These are phyloP conservation scores for Anacardium occidentale DNA, from an alignment of 345 rosid genomes.

Conservation along the genomic window DNA sequence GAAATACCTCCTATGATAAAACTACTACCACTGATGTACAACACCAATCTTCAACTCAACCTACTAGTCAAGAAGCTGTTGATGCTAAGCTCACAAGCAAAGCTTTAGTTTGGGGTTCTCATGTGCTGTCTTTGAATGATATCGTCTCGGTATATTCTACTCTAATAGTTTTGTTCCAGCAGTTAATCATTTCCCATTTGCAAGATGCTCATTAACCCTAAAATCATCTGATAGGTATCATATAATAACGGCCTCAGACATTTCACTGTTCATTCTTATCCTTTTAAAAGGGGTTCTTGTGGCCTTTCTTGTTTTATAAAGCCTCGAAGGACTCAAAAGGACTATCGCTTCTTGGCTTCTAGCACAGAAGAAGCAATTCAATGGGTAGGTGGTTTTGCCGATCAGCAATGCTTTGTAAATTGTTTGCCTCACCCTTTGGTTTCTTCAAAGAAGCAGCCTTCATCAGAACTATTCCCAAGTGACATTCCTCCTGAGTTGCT, in stretches of 20 bases:
- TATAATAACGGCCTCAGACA: constrained; percentile 81
- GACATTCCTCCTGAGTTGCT: constrained; percentile 90
- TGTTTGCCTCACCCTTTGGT: constrained; percentile 88
- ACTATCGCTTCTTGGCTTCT: constrained; percentile 76
- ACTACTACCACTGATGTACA: constrained; percentile 33
- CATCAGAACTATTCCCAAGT: constrained; percentile 68
- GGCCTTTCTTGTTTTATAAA: constrained; percentile 74
- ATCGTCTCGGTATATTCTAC: constrained; percentile 62
- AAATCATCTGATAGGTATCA: constrained; percentile 54
- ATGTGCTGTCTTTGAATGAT: constrained; percentile 64
- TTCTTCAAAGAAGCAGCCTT: constrained; percentile 88
- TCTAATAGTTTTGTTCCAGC: background rate
- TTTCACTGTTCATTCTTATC: constrained; percentile 89
- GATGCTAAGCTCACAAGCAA: constrained; percentile 81
- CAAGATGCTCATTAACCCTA: background rate
- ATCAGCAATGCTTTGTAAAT: constrained; percentile 88
- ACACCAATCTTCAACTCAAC: constrained; percentile 41
- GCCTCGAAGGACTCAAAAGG: constrained; percentile 74
- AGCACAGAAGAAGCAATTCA: constrained; percentile 83
- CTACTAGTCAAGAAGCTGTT: constrained; percentile 44
- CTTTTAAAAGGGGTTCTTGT: constrained; percentile 56
- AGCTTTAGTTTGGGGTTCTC: constrained; percentile 84
- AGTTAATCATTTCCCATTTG: background rate
- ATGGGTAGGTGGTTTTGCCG: constrained; percentile 98
- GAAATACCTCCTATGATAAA: constrained; percentile 40